Base-by-base conservation (phyloP, 371 early-diverging fungal species). In the Syncephalastrum contaminatum region DNA sequence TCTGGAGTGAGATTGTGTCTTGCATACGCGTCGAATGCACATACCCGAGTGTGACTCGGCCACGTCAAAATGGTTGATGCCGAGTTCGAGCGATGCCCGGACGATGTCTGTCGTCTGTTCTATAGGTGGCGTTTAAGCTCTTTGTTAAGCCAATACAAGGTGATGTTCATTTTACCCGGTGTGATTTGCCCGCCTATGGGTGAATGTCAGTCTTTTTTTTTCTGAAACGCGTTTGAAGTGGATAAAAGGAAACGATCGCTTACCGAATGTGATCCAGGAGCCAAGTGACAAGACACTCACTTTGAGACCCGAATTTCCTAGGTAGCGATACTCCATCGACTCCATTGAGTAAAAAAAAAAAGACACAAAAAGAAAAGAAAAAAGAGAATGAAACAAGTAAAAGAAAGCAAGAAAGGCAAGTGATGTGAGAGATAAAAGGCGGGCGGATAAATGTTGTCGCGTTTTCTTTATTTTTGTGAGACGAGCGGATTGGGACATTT, bases 41-140 rank as follows among this genome's bases (percentile, higher is more conserved):
- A 43, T 67, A 77, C 79, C 76, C 16, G 86, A 85, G 65, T 88
- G 83, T 50, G 83, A 86, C 67, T 88, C 90, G 8, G 88, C 85
- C 13, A 87, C 91, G 69, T 91, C 93, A 64, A 93, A 93, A 67
- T 88, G 89, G 69, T 92, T 93, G 58, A 92, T 81, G 22, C 93
- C 93, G 40, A 77, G 60, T 36, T 91, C 88, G 56, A 84, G 84
- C 4, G 92, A 90, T 7, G 82, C 80, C 51, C 83, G 80, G 64
- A 93, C 82, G 66, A 90, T 89, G 54, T 85, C 79, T 24, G 78
- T 69, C 1, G 89, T 80, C 50, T 71, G 76, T 48, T 86, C 87
- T 65, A 18, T 30, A 25, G 16, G 41, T 14, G 43, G 43, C 13
- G 36, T 30, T 30, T 30, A 10, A 30, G 36, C 36, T 30, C 10